Conservation (phyloP, 345 rosid genomes). For the Brassica cretica region DNA sequence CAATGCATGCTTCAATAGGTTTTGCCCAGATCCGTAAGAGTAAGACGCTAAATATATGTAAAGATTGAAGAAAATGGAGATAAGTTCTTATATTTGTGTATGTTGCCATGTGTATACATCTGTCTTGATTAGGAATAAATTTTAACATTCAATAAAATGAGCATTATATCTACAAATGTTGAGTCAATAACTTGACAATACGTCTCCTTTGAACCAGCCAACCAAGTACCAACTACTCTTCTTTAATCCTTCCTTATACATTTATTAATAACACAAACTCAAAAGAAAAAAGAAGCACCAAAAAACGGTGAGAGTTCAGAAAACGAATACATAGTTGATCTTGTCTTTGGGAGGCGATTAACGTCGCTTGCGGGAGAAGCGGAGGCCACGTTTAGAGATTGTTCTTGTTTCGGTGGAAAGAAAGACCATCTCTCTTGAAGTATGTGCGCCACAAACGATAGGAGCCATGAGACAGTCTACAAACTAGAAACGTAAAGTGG, state of each 20-base stretch:
- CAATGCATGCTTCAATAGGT: too few relatives aligned
- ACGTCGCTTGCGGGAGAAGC: too few relatives aligned
- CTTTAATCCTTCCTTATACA: not conserved
- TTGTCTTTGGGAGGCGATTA: not conserved
- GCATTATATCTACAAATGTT: not conserved
- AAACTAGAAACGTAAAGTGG: conserved; percentile 1
- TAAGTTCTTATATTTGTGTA: not conserved
- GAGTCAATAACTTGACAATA: not conserved
- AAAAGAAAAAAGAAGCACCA: not conserved
- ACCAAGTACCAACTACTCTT: not conserved
- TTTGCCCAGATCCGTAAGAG: not conserved
- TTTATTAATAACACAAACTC: not conserved
- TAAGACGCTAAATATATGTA: not conserved
- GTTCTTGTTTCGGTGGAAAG: not conserved
- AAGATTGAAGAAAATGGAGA: not conserved
- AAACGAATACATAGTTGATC: not conserved
- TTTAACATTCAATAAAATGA: not conserved
- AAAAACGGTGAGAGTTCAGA: not conserved
- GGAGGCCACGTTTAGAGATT: not conserved
- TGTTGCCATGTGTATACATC: too few relatives aligned
- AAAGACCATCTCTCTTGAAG: not conserved
- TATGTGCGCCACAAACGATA: not conserved
- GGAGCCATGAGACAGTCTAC: not conserved
- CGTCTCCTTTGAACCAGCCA: not conserved
- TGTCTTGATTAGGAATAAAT: not conserved